These are phyloP conservation scores for Fusarium lyarnte DNA, from an alignment of 2,329 filamentous ascomycete species.

Conservation along the genomic window DNA sequence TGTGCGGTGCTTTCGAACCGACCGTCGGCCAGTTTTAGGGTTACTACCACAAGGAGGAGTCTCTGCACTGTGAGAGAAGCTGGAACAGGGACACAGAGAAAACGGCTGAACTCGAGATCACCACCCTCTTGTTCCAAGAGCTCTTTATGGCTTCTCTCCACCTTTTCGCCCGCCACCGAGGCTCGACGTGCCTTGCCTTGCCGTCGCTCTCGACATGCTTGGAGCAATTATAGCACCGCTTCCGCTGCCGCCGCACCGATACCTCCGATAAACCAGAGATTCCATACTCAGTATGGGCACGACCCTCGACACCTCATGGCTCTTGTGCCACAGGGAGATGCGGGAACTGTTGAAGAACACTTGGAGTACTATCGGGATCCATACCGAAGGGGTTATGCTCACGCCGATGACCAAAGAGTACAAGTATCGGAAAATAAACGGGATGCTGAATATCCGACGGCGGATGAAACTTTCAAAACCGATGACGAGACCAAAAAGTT, in stretches of 20 bases:
- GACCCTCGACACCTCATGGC: slow-evolving; percentile 59
- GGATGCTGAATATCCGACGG: slow-evolving; percentile 58
- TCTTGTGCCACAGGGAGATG: slow-evolving; percentile 61
- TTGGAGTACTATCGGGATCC: slow-evolving; percentile 63
- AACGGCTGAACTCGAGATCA: not conserved
- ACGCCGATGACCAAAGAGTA: slow-evolving; percentile 58
- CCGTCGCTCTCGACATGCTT: slow-evolving; percentile 32
- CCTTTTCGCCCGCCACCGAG: slow-evolving; percentile 48
- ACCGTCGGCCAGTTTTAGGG: slow-evolving; percentile 48
- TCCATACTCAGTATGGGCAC: slow-evolving; percentile 16
- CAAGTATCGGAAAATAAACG: slow-evolving; percentile 60
- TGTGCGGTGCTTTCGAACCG: slow-evolving; percentile 63
- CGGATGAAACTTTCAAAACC: slow-evolving; percentile 51
- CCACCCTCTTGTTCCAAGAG: slow-evolving; percentile 46
- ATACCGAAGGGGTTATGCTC: slow-evolving; percentile 63
- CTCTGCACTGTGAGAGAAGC: slow-evolving; percentile 38
- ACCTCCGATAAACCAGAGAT: slow-evolving; percentile 16
- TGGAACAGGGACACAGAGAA: slow-evolving; percentile 24
- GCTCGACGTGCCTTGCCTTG: slow-evolving; percentile 24
- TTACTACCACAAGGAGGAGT: slow-evolving; percentile 40
- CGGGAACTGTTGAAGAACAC: slow-evolving; percentile 62
- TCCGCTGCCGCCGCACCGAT: slow-evolving; percentile 29
- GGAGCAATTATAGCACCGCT: slow-evolving; percentile 42
- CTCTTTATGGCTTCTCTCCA: slow-evolving; percentile 54
- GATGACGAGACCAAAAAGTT: slow-evolving; percentile 49